Evolutionary conservation across 768 basidiomycete genomes (phyloP), one percentile per base, ranked within the genome.

Genomic region (Coprinopsis cinerea): DNA sequence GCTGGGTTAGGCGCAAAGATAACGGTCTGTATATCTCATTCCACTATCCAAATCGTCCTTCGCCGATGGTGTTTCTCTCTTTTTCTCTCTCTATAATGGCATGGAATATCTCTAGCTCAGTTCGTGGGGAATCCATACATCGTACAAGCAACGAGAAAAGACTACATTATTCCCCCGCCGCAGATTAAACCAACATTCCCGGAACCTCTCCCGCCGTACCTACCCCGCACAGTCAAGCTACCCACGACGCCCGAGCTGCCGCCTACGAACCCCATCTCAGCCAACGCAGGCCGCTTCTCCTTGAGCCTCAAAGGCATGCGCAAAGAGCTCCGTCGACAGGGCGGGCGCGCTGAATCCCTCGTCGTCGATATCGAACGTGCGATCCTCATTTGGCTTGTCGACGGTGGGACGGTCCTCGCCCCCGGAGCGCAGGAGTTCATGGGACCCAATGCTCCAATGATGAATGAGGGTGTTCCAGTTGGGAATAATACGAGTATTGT

Each of bases 51-150:
- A 36, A 30, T 22, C 44, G 17, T 39, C 27, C 20, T 9, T 30
- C 23, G 5, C 25, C 13, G 32, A 15, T 17, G 27, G 10, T 35
- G n/a, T 28, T 45, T n/a, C 27, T 28, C 6, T 3, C 48, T 40
- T 23, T 10, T 25, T 15, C n/a, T n/a, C n/a, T n/a, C n/a, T n/a
- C n/a, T n/a, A n/a, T n/a, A n/a, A n/a, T n/a, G n/a, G n/a, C n/a
- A n/a, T n/a, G n/a, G n/a, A n/a, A n/a, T n/a, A n/a, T n/a, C n/a
- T n/a, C 11, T 59, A 92, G 89, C 85, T 48, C 77, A 68, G 22
- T 91, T 91, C 61, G 68, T 72, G 18, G 82, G 79, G 13, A 91
- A 92, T 59, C 81, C 81, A 1, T 84, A 91, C 60, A 74, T 91
- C 53, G 72, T 82, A 0, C 61, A 64, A n/a, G 86, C 89, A 1